A percentile compares a stretch with the other conserved stretches of the same genome.
Evolutionary conservation across 2,329 filamentous ascomycete genomes (phyloP).

Genomic region (Chalaropsis ovoidea): DNA sequence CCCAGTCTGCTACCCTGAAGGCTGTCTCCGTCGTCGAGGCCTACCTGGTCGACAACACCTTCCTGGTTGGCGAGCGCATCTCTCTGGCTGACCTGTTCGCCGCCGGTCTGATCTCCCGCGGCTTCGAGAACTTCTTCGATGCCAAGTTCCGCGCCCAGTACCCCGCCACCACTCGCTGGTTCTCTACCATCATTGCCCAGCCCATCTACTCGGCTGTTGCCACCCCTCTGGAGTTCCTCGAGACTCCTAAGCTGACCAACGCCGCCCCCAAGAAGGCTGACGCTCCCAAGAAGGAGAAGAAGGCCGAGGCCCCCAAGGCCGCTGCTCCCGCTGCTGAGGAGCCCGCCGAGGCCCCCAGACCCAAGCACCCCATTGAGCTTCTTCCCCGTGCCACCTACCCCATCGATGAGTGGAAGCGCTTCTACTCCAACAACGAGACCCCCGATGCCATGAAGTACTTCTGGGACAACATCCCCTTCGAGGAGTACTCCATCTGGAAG

Average conservation of each 20-base stretch:
- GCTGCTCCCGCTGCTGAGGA: conserved; percentile 35
- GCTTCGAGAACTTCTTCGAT: conserved; percentile 91
- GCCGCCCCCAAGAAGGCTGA: conserved; percentile 67
- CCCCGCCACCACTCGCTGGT: conserved; percentile 89
- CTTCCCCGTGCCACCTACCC: conserved; percentile 70
- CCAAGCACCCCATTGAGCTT: conserved; percentile 89
- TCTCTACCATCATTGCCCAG: conserved; percentile 86
- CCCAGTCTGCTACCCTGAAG: conserved; percentile 57
- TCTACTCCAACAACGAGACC: conserved; percentile 94
- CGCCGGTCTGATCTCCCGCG: conserved; percentile 67
- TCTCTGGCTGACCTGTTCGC: conserved; percentile 91
- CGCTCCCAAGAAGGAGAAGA: conserved; percentile 47
- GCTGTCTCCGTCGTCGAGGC: conserved; percentile 66
- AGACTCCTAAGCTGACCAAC: conserved; percentile 66
- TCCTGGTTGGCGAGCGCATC: conserved; percentile 93
- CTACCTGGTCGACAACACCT: conserved; percentile 87
- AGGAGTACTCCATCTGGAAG: conserved; percentile 93
- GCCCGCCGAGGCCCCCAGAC: conserved; percentile 59
- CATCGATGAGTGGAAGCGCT: conserved; percentile 96
- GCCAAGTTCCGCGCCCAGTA: conserved; percentile 73
- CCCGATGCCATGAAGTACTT: conserved; percentile 85
- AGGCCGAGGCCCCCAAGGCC: conserved; percentile 34
- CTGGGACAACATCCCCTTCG: conserved; percentile 90
- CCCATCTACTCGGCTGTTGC: conserved; percentile 76
- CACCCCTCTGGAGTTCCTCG: conserved; percentile 65